Conservation (phyloP, 495 filamentous ascomycete species). For the Penicillium turbatum region DNA sequence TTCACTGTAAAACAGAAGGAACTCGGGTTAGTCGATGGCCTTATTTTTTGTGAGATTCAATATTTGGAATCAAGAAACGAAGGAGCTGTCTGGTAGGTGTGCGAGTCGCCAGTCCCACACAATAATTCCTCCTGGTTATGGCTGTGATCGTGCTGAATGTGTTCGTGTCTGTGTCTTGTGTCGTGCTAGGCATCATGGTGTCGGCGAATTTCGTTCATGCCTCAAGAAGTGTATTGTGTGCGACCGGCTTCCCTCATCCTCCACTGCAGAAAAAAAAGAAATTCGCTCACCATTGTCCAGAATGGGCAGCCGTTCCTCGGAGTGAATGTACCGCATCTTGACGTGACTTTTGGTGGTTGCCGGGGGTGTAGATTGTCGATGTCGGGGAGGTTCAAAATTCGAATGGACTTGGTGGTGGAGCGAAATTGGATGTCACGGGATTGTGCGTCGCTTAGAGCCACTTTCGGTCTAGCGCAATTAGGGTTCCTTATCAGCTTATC, state of each 20-base stretch:
- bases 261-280: constrained; percentile 15
- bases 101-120: constrained; percentile 11
- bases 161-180: neutral
- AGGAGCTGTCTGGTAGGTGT: neutral
- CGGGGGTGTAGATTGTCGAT: constrained; percentile 46
- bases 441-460: constrained; percentile 49
- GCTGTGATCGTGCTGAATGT: neutral
- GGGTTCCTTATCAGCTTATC: constrained; percentile 34
- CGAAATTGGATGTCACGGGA: constrained; percentile 43
- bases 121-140: constrained; percentile 2
- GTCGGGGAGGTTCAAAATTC: constrained; percentile 48
- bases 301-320: constrained; percentile 85
- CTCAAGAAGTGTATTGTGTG: constrained; percentile 9
- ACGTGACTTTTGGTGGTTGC: constrained; percentile 47
- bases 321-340: constrained; percentile 99
- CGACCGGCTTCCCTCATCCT: constrained; percentile 12
- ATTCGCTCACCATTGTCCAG: constrained; percentile 86
- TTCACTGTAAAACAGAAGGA: constrained; percentile 62
- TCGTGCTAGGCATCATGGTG: neutral
- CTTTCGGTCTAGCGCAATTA: constrained; percentile 38
- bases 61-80: neutral
- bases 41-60: neutral
- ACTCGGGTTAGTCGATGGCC: constrained; percentile 27
- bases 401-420: constrained; percentile 43
- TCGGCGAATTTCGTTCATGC: neutral